Conservation (phyloP, 2,329 filamentous ascomycete species). For the Decorospora gaudefroyi region DNA sequence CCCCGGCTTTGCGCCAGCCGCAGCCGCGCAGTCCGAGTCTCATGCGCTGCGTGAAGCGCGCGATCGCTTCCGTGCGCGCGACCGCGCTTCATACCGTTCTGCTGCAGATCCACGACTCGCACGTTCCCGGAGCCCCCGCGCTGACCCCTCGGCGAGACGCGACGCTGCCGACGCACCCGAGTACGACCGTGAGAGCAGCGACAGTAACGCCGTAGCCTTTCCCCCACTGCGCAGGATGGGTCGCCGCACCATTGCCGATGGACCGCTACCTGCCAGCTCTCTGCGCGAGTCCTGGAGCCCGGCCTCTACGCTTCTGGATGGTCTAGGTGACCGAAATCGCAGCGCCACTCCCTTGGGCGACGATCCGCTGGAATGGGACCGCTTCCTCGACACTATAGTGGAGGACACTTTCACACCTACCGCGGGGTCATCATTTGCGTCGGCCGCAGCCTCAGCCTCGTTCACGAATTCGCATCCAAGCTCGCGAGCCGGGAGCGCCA, state of each 20-base stretch:
- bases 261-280: constrained; percentile 44
- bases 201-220: constrained; percentile 37
- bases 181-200: constrained; percentile 29
- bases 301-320: constrained; percentile 61
- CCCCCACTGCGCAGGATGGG: constrained; percentile 48
- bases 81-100: constrained; percentile 18
- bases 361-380: constrained; percentile 73
- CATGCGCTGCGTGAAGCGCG: constrained; percentile 13
- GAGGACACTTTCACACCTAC: constrained; percentile 82
- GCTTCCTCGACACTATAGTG: constrained; percentile 76
- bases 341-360: constrained; percentile 70
- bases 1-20: constrained; percentile 44
- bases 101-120: constrained; percentile 10
- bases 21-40: constrained; percentile 19
- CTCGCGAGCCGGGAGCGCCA: constrained; percentile 54
- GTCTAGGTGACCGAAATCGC: constrained; percentile 80
- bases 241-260: constrained; percentile 45
- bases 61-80: constrained; percentile 2
- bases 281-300: constrained; percentile 48
- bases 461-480: constrained; percentile 48
- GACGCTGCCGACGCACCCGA: constrained; percentile 16
- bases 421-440: constrained; percentile 80
- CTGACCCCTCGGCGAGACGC: constrained; percentile 7
- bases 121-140: constrained; percentile 21
- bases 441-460: constrained; percentile 61